A percentile compares a stretch with the other conserved stretches of the same genome.
These are phyloP conservation scores for Auriscalpium microsporum DNA, from an alignment of 768 basidiomycete genomes.

Conservation along the genomic window DNA sequence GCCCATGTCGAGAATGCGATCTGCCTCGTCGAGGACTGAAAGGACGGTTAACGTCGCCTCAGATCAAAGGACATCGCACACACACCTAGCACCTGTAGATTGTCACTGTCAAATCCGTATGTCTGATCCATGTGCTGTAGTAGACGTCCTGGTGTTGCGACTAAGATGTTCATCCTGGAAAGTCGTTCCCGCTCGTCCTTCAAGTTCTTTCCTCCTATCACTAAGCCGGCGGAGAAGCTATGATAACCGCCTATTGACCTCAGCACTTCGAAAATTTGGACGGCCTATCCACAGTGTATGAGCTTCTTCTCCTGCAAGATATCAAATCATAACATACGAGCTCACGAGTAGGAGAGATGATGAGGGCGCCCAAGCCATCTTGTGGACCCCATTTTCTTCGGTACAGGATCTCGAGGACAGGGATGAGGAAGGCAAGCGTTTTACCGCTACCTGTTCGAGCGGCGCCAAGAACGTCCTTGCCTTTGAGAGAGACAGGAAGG, in stretches of 20 bases:
- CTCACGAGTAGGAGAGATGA: conserved; percentile 92
- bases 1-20: conserved; percentile 94
- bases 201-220: conserved; percentile 93
- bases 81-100: conserved; percentile 81
- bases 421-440: conserved; percentile 65
- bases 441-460: conserved; percentile 69
- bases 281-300: conserved; percentile 49
- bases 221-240: conserved; percentile 85
- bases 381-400: conserved; percentile 62
- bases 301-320: neutral
- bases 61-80: conserved; percentile 20
- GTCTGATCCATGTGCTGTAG: conserved; percentile 99
- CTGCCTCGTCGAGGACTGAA: conserved; percentile 91
- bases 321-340: conserved; percentile 44
- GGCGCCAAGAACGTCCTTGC: conserved; percentile 59
- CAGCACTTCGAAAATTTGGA: conserved; percentile 96
- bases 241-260: conserved; percentile 91
- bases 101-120: conserved; percentile 84
- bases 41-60: neutral
- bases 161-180: conserved; percentile 94
- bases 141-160: conserved; percentile 91
- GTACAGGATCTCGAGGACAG: conserved; percentile 56
- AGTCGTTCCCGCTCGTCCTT: conserved; percentile 88
- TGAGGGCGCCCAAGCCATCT: conserved; percentile 76
- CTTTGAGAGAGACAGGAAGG: conserved; percentile 51